A percentile compares a stretch with the other conserved stretches of the same genome.
These are phyloP conservation scores for Russula brevipes DNA, from an alignment of 768 basidiomycete species.

Conservation along the genomic window DNA sequence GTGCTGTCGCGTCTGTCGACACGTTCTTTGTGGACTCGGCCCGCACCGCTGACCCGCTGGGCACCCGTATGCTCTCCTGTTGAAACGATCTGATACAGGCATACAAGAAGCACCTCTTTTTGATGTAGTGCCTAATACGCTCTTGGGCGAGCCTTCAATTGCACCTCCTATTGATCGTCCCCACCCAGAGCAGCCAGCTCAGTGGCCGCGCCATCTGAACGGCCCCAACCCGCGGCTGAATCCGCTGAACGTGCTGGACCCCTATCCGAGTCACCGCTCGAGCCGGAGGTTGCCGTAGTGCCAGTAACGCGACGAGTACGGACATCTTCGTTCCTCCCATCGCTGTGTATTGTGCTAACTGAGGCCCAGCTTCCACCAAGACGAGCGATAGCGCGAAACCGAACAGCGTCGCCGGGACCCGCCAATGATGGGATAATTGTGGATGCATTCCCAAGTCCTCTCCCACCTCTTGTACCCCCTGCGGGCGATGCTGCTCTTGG, in stretches of 20 bases:
- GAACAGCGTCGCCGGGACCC: not conserved
- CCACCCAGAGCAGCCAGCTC: not conserved
- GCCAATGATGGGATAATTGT: not conserved
- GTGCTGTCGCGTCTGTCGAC: slow-evolving; percentile 43
- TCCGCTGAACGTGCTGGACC: too few relatives aligned
- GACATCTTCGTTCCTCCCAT: not conserved
- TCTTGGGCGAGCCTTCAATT: slow-evolving; percentile 38
- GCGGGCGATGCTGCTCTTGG: not conserved
- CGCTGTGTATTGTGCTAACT: not conserved
- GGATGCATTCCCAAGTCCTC: not conserved
- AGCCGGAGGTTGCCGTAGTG: not conserved
- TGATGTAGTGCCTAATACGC: slow-evolving; percentile 48
- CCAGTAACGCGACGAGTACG: slow-evolving; percentile 3
- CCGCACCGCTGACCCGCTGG: slow-evolving; percentile 28
- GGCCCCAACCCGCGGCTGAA: not conserved
- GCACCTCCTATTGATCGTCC: slow-evolving; percentile 25
- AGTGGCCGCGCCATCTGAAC: not conserved
- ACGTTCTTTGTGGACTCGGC: slow-evolving; percentile 36
- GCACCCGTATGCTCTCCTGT: slow-evolving; percentile 7
- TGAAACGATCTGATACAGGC: slow-evolving; percentile 1
- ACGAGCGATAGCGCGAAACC: not conserved
- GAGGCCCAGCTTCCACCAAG: slow-evolving; percentile 17
- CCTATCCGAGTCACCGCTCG: not conserved
- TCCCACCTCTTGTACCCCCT: not conserved
- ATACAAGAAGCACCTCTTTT: slow-evolving; percentile 39